Evolutionary conservation across 2,329 filamentous ascomycete genomes (phyloP), one percentile per base, ranked within the genome.

Genomic region (Diplodia mutila): DNA sequence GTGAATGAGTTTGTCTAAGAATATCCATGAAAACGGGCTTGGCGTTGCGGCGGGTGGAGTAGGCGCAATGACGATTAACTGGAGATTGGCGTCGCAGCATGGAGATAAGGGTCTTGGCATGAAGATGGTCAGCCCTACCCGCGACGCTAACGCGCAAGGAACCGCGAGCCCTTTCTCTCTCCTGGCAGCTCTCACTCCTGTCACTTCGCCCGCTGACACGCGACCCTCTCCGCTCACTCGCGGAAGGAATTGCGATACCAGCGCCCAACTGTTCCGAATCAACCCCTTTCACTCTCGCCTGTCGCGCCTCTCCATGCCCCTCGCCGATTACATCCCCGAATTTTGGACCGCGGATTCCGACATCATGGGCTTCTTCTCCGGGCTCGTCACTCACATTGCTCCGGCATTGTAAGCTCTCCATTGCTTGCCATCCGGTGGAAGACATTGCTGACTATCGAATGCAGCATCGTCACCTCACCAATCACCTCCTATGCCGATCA

Each of bases 401-500:
- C 78, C 78, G 1, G 73, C 78, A 54, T 80, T 80, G 78, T 79
- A 72, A 48, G 73, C 68, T 27, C n/a, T 67, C 57, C 39, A 42
- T 27, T 21, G 25, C 34, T 7, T n/a, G 25, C 64, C 46, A 12
- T 21, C 37, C 23, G 37, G 9, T 42, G 25, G 37, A 32, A 48
- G 14, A 34, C 16, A 29, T 37, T n/a, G 23, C 42, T 68, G 54
- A 65, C 29, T 5, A 29, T 21, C 16, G 1, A 4, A 4, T 52
- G 39, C 46, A 87, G 85, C 76, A 83, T 90, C 69, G 81, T 89
- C 64, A 84, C 86, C 9, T 89, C 87, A 8, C 88, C 88, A 9
- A 78, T 90, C 68, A 89, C 87, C 61, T 88, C 86, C 71, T 90
- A 90, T 79, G 84, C 86, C 69, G 88, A 90, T 76, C 88, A 90